phyloP scores from a whole-genome alignment of 2,329 filamentous ascomycete species.

The Tolypocladium endophyticum region DNA sequence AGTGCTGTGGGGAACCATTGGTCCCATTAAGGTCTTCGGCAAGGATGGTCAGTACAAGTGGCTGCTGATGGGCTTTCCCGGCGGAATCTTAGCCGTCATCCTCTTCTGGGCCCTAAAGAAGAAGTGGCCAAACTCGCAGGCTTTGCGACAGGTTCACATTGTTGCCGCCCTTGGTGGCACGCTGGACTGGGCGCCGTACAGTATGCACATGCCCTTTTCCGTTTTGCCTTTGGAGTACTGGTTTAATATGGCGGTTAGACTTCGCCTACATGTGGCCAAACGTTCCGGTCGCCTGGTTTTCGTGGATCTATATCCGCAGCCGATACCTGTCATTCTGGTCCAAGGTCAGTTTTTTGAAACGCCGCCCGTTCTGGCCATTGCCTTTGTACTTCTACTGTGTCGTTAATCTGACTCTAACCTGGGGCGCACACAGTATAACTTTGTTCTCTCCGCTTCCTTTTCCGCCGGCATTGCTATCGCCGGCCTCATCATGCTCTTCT shows the following conservation, averaged over 20 bases:
- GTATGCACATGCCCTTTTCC: neutral
- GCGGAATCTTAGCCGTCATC: constrained; percentile 24
- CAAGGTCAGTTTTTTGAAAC: constrained; percentile 39
- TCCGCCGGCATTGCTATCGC: constrained; percentile 33
- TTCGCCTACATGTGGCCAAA: constrained; percentile 33
- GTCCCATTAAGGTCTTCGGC: constrained; percentile 25
- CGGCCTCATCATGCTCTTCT: constrained; percentile 37
- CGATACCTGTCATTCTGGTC: constrained; percentile 37
- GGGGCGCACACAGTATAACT: constrained; percentile 25
- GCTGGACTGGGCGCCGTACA: constrained; percentile 32
- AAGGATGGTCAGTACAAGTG: constrained; percentile 22
- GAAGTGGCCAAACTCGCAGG: constrained; percentile 17
- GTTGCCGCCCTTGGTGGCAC: constrained; percentile 30
- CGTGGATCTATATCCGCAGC: constrained; percentile 35
- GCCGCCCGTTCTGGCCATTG: no score
- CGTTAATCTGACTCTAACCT: neutral
- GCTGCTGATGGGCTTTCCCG: constrained; percentile 28
- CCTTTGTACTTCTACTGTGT: constrained; percentile 11
- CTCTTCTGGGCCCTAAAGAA: constrained; percentile 24
- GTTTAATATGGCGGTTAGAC: constrained; percentile 7
- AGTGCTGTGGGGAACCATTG: constrained; percentile 30
- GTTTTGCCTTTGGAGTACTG: no score
- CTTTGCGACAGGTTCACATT: constrained; percentile 29
- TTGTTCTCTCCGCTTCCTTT: constrained; percentile 35
- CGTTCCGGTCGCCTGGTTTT: constrained; percentile 35